Evolutionary conservation across 768 basidiomycete species (phyloP), one percentile per base, ranked within the genome.

Genomic region (Boletus pseudo-olivaceus): DNA sequence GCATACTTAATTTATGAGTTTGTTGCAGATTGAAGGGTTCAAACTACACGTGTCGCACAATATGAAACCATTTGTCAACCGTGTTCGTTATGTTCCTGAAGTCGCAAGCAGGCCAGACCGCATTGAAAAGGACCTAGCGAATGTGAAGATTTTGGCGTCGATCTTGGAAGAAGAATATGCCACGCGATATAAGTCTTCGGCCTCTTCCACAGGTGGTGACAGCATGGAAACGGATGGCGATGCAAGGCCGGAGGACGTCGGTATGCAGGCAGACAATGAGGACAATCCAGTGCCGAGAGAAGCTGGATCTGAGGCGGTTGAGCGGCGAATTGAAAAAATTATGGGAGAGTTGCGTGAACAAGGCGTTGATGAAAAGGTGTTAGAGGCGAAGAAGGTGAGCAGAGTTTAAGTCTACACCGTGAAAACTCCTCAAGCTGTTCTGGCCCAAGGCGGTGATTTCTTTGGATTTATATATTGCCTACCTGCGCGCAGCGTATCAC

Each of bases 381-480:
- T 84, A 62, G 82, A 86, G 62, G 76, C 75, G 49, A 87, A 85
- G 74, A 88, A 87, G 82, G 92, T 90, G 60, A 59, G 77, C 65
- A 55, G 55, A 52, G 34, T 44, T 62, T 43, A 34, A 48, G 46
- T 54, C 48, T 43, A 40, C 48, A 45, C 34, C 47, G 43, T 53
- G 64, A 53, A 66, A 46, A 14, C 3, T 47, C 57, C 63, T 61
- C 56, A 64, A 71, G 49, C 52, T 38, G 45, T 64, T 49, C 32
- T 55, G 63, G 35, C 68, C 35, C 48, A 57, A 93, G 90, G 83
- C 84, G 63, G 80, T 83, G 65, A 76, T 94, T 64, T 82, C 89
- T 64, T 81, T 98, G 72, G 97, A 99, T 76, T 76, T 96, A 71
- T 93, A 93, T 73, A 78, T 98, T 71, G 87, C 88, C 48, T 98